phyloP scores from a whole-genome alignment of 257 asterid genomes.

The Nemophila menziesii region DNA sequence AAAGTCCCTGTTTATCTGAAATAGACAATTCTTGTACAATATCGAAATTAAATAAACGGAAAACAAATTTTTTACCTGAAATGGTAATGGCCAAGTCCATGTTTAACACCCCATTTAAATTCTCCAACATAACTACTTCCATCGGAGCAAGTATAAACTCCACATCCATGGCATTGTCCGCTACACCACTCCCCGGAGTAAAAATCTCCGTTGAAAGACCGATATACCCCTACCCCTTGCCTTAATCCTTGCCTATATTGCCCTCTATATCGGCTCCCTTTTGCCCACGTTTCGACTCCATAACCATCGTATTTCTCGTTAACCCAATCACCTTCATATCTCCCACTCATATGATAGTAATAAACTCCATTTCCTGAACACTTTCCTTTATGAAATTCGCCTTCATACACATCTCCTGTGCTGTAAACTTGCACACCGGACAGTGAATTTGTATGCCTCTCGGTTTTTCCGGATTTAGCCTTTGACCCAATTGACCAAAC shows the following conservation, averaged over 20 bases:
- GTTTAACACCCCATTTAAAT: conserved; percentile 38
- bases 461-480: conserved; percentile 20
- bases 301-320: conserved; percentile 35
- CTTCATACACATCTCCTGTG: conserved; percentile 39
- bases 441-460: conserved; percentile 20
- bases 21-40: too few species aligned
- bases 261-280: conserved; percentile 34
- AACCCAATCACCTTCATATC: conserved; percentile 42
- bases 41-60: conserved; percentile 1
- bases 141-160: conserved; percentile 30
- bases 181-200: conserved; percentile 41
- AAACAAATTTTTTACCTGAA: conserved; percentile 24
- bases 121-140: conserved; percentile 36
- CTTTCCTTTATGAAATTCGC: conserved; percentile 39
- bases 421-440: conserved; percentile 37
- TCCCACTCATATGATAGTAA: conserved; percentile 34
- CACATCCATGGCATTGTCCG: conserved; percentile 38
- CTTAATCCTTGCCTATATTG: conserved; percentile 39
- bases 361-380: conserved; percentile 41
- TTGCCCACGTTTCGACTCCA: conserved; percentile 36
- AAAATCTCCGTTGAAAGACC: conserved; percentile 27
- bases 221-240: conserved; percentile 35
- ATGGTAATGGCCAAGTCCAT: conserved; percentile 36
- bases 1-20: too few species aligned
- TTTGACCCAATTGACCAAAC: conserved; percentile 44